These are phyloP conservation scores for Alternaria panax DNA, from an alignment of 2,329 filamentous ascomycete species.

Conservation along the genomic window DNA sequence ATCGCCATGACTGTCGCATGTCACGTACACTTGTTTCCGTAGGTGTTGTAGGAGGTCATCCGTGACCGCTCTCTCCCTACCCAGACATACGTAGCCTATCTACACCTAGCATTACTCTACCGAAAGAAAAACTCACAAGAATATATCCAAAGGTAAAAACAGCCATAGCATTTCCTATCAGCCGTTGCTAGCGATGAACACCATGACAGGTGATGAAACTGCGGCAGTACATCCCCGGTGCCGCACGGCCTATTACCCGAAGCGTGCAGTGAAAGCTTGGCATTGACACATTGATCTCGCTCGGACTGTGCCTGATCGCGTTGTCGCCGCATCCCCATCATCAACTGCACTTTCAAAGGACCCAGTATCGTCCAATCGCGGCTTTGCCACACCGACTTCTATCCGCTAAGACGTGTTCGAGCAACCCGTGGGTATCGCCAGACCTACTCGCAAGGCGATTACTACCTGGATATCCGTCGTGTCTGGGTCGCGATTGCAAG, in stretches of 20 bases:
- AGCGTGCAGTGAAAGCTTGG: constrained; percentile 14
- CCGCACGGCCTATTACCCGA: constrained; percentile 10
- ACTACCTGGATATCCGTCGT: neutral
- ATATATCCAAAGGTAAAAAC: neutral
- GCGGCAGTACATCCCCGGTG: constrained; percentile 9
- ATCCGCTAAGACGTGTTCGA: neutral
- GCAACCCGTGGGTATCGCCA: neutral
- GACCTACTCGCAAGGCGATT: neutral
- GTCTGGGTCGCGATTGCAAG: neutral
- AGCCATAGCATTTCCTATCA: neutral
- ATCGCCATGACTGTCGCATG: neutral
- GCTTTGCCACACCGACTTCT: constrained; percentile 1
- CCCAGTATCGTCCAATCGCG: constrained; percentile 6
- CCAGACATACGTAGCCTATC: neutral
- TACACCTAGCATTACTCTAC: neutral
- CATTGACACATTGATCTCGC: constrained; percentile 13
- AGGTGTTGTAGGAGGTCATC: neutral
- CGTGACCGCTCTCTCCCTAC: neutral
- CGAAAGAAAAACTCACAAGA: neutral
- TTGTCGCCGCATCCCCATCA: constrained; percentile 8
- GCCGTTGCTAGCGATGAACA: too few species aligned
- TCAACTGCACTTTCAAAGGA: constrained; percentile 1
- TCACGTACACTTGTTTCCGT: neutral
- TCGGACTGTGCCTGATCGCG: neutral
- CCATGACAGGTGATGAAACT: neutral